Conservation (phyloP, 1,284 basidiomycete genomes). For the Vanrija sp. region DNA sequence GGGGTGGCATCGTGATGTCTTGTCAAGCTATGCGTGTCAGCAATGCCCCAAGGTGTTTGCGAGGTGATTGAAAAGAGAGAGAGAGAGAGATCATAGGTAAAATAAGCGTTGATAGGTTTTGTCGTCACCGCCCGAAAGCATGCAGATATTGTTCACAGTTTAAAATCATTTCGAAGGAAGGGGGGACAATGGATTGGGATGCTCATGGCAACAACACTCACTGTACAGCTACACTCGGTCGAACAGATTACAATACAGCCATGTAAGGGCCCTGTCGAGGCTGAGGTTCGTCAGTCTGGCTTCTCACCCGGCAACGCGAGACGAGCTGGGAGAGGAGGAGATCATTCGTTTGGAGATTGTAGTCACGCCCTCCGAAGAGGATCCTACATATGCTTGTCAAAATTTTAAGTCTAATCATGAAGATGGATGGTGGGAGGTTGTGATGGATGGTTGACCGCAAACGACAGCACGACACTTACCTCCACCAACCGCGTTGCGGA, state of each 20-base stretch:
- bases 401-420: constrained; percentile 37
- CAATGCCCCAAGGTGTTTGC: neutral
- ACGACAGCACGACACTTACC: neutral
- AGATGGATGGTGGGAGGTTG: constrained; percentile 1
- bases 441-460: neutral
- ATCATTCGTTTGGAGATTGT: constrained; percentile 17
- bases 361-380: constrained; percentile 42
- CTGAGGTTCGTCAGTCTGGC: neutral
- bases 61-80: neutral
- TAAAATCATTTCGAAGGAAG: constrained; percentile 11
- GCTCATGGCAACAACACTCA: neutral
- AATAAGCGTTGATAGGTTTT: constrained; percentile 24
- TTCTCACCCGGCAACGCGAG: neutral
- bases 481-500: neutral
- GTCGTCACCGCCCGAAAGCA: constrained; percentile 21
- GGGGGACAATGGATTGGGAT: neutral
- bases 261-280: too few relatives aligned
- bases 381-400: constrained; percentile 51
- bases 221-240: neutral
- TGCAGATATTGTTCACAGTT: constrained; percentile 27
- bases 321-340: neutral
- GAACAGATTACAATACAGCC: neutral
- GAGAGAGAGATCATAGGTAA: constrained; percentile 9
- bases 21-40: constrained; percentile 1
- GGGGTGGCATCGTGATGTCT: constrained; percentile 19